Conservation (phyloP, 352 stramenopile species). For the Saprolegnia diclina region DNA sequence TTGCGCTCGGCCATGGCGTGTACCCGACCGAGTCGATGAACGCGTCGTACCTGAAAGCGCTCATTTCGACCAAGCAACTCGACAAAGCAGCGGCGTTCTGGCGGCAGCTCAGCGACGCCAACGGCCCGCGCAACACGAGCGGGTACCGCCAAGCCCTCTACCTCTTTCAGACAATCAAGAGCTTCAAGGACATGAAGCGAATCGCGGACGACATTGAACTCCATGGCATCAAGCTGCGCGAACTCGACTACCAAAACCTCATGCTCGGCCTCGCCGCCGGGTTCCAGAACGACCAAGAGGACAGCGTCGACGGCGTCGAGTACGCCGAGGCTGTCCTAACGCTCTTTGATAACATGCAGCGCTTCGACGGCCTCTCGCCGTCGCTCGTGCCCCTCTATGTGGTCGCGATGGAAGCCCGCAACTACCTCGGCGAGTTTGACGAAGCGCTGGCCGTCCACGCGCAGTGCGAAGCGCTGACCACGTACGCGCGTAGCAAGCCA, state of each 20-base stretch:
- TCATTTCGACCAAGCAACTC: not conserved
- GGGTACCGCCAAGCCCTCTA: conserved; percentile 15
- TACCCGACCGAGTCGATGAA: conserved; percentile 24
- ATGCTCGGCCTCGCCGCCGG: conserved; percentile 1
- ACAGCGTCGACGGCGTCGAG: not conserved
- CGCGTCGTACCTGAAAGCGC: conserved; percentile 9
- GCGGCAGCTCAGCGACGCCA: not conserved
- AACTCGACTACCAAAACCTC: conserved; percentile 17
- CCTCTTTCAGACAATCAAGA: conserved; percentile 4
- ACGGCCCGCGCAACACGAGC: not conserved
- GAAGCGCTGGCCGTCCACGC: conserved; percentile 7
- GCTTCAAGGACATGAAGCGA: conserved; percentile 1
- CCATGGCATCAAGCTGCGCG: conserved; percentile 20
- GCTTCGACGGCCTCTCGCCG: conserved; percentile 8
- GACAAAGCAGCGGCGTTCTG: not conserved
- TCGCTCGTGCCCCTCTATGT: not conserved
- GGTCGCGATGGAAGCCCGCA: conserved; percentile 1
- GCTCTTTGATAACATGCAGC: conserved; percentile 24
- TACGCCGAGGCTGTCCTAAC: conserved; percentile 12
- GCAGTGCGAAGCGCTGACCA: not conserved
- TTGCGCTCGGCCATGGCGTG: not conserved
- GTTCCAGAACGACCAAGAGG: not conserved
- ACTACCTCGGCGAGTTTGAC: conserved; percentile 13
- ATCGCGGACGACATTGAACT: conserved; percentile 21
- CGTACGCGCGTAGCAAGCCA: not conserved